Evolutionary conservation across 2,329 filamentous ascomycete species (phyloP), one percentile per base, ranked within the genome.

Genomic region (Remersonia thermophila): DNA sequence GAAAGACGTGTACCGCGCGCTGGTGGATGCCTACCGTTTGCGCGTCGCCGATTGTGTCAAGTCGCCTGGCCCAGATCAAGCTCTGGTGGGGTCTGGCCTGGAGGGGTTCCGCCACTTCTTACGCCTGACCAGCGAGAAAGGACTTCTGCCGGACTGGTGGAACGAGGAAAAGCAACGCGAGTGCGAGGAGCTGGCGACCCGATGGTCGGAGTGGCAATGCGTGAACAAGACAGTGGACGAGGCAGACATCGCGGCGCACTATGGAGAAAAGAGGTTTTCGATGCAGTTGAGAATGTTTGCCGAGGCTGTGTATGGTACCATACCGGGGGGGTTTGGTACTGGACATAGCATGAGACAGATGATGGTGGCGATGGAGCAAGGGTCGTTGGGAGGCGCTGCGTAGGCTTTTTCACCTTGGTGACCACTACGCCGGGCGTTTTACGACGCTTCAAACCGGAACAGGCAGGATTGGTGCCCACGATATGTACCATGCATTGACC

Each of bases 221-320:
- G 44, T 63, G 12, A 40, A 33, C 7, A 46, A 29, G 13, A 40
- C 42, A 3, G 46, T 58, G 2, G 42, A 51, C 4, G 63, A 63
- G 48, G 32, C 31, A 10, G 54, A 58, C 30, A 49, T 68, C 23
- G 52, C 55, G 5, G 53, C 62, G 15, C 55, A 62, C 33, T 71
- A 70, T 32, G 56, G 57, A 3, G 58, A 69, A 33, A 4, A 36
- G 1, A 46, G 45, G 2, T 66, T 69, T 40, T 60, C 66, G 2
- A 66, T 68, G 63, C 62, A 69, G 54, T 50, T 71, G 33, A 56
- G 66, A 11, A 63, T 71, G 58, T 50, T 69, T 14, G 60, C 53
- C 3, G 63, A 69, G 45, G 47, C 47, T 0, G 50, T 67, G 3
- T 58, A 59, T 15, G 55, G 57, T 1, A 33, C 38, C 1, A 53